These are phyloP conservation scores for Phycomyces nitens DNA, from an alignment of 192 early-diverging fungal genomes.

Conservation along the genomic window DNA sequence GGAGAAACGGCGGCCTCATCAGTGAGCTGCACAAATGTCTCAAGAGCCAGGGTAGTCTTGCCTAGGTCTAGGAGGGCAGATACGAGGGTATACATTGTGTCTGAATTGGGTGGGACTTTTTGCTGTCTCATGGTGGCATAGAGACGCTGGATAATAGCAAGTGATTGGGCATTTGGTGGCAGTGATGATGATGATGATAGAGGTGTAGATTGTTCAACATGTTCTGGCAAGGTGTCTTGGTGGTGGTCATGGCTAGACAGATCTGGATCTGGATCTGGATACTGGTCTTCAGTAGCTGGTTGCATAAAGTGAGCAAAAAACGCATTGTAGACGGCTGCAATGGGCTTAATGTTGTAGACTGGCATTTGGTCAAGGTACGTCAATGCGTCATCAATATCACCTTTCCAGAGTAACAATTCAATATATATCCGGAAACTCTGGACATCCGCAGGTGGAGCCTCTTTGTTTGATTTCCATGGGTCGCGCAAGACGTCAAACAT, in stretches of 20 bases:
- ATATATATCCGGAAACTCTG: slow-evolving; percentile 31
- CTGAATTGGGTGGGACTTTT: slow-evolving; percentile 22
- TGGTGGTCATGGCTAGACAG: background rate
- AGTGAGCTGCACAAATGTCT: slow-evolving; percentile 29
- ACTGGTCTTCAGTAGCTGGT: background rate
- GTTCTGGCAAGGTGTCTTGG: no score
- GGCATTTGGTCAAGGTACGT: slow-evolving; percentile 8
- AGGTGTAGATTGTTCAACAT: background rate
- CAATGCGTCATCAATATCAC: slow-evolving; percentile 15
- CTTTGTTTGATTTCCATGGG: background rate
- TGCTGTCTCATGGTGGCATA: slow-evolving; percentile 22
- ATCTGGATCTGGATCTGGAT: background rate
- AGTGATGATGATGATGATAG: background rate
- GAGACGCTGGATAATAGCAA: slow-evolving; percentile 10
- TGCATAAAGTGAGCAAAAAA: slow-evolving; percentile 25
- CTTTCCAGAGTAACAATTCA: slow-evolving; percentile 17
- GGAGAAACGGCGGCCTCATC: background rate
- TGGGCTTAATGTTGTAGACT: slow-evolving; percentile 7
- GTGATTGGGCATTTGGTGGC: background rate
- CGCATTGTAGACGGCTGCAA: slow-evolving; percentile 23
- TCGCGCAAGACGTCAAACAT: slow-evolving; percentile 14
- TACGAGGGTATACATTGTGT: slow-evolving; percentile 33
- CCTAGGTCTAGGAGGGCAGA: slow-evolving; percentile 34
- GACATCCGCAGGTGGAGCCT: slow-evolving; percentile 17
- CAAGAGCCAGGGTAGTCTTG: slow-evolving; percentile 25